Percentiles rank a stretch among this genome's conserved stretches.
Conservation (phyloP, 495 filamentous ascomycete genomes). For the Daldinia grandis region DNA sequence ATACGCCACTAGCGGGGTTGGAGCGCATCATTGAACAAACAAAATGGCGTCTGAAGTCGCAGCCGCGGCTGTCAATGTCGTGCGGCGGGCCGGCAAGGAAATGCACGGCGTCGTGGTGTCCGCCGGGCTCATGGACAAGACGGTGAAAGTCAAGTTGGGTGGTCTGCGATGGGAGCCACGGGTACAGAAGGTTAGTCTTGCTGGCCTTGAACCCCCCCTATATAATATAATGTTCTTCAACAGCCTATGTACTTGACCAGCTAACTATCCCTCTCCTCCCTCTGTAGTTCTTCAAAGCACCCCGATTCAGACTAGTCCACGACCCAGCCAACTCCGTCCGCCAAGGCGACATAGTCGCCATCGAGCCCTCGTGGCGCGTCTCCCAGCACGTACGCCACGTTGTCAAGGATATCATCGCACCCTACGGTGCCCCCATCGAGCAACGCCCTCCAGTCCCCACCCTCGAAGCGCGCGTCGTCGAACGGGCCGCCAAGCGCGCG, state of each 20-base stretch:
- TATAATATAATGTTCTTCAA: background rate
- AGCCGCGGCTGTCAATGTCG: conserved; percentile 39
- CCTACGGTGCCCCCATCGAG: conserved; percentile 69
- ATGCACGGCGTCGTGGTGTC: conserved; percentile 70
- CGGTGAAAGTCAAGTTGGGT: conserved; percentile 72
- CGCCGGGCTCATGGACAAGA: conserved; percentile 73
- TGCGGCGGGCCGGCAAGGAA: conserved; percentile 44
- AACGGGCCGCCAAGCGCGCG: conserved; percentile 56
- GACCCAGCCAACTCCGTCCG: conserved; percentile 79
- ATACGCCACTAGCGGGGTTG: background rate
- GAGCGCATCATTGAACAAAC: background rate
- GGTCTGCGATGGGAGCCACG: conserved; percentile 67
- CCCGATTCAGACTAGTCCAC: conserved; percentile 67
- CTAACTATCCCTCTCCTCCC: conserved; percentile 4
- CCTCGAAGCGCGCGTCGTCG: conserved; percentile 65
- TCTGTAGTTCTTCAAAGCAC: conserved; percentile 58
- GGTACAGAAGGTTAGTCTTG: conserved; percentile 61
- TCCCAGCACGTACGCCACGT: conserved; percentile 76
- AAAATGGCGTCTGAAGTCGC: conserved; percentile 48
- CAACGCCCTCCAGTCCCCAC: conserved; percentile 70
- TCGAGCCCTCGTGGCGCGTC: conserved; percentile 70
- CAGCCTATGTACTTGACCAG: background rate
- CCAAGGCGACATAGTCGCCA: conserved; percentile 81
- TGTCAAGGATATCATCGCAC: conserved; percentile 78
- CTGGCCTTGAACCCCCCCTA: background rate